Evolutionary conservation across 768 basidiomycete genomes (phyloP), one percentile per base, ranked within the genome.

Genomic region (Tylopilus vinaceipallidus): DNA sequence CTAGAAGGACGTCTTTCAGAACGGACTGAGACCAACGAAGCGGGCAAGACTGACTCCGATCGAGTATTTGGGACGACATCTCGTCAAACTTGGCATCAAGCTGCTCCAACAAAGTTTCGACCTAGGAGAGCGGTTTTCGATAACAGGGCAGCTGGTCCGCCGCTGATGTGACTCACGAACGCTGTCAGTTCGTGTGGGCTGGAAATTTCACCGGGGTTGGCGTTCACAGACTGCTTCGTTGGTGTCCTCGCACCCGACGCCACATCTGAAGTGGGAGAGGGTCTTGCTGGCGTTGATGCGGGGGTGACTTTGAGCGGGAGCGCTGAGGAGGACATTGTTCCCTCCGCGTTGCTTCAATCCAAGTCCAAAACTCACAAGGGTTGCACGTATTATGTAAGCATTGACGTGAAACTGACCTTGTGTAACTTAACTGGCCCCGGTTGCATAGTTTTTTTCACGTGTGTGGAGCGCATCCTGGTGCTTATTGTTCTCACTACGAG

Each of bases 101-200:
- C 59, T 94, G 88, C 57, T 91, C 88, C 11, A 97, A 71, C 19
- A 97, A 72, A 12, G 82, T 87, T 70, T 97, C 94, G 12, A 95
- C 91, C 93, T 95, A 29, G 40, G 44, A 49, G 35, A 34, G 6
- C 33, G 29, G 39, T 24, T 23, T 32, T 50, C 37, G 30, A 40
- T 52, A 33, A 49, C 13, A 27, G 27, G 45, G 23, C 14, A 40
- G 22, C 12, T 14, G 35, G 38, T 47, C 45, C 49, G 51, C 45
- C 51, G 42, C 27, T 41, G 48, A 50, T 42, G 30, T 34, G 39
- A 78, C 89, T 69, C 65, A 97, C 94, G 71, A 94, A 97, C 19
- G 91, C 91, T 26, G 94, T 95, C 56, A 97, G 70, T 66, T 97
- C 94, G 65, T 95, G 93, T 1, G 94, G 94, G 61, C 90, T 92